These are phyloP conservation scores for Biscogniauxia sp. DNA, from an alignment of 2,329 filamentous ascomycete genomes.

Conservation along the genomic window DNA sequence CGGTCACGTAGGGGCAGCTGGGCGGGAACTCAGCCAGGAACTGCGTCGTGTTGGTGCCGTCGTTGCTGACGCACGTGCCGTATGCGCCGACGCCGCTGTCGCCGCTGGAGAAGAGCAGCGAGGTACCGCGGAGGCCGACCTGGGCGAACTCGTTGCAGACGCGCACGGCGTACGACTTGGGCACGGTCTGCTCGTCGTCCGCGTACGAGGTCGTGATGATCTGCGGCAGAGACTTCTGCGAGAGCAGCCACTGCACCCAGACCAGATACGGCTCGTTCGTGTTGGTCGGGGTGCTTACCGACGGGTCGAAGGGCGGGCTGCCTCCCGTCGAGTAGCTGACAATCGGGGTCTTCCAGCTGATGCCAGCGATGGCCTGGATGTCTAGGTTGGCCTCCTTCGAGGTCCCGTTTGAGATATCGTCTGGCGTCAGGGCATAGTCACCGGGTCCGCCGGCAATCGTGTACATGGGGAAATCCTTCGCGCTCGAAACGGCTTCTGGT, in stretches of 20 bases:
- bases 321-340: conserved; percentile 34
- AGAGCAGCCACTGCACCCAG: conserved; percentile 50
- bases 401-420: conserved; percentile 19
- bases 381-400: conserved; percentile 33
- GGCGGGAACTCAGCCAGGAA: conserved; percentile 57
- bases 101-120: conserved; percentile 50
- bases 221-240: conserved; percentile 47
- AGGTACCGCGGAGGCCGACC: conserved; percentile 51
- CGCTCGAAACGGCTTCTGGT: conserved; percentile 34
- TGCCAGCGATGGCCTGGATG: conserved; percentile 31
- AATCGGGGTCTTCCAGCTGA: conserved; percentile 30
- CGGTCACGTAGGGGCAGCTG: conserved; percentile 36
- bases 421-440: conserved; percentile 26
- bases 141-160: conserved; percentile 55
- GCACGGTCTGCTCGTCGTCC: conserved; percentile 57
- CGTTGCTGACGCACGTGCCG: conserved; percentile 48
- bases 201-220: conserved; percentile 58
- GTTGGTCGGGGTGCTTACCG: conserved; percentile 22
- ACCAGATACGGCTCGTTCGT: conserved; percentile 58
- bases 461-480: conserved; percentile 33
- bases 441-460: conserved; percentile 34
- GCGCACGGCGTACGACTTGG: conserved; percentile 47
- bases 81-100: conserved; percentile 41
- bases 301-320: conserved; percentile 32
- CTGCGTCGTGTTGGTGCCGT: conserved; percentile 51